Base-by-base conservation (phyloP, 345 rosid genomes). In the Lepidium sativum region DNA sequence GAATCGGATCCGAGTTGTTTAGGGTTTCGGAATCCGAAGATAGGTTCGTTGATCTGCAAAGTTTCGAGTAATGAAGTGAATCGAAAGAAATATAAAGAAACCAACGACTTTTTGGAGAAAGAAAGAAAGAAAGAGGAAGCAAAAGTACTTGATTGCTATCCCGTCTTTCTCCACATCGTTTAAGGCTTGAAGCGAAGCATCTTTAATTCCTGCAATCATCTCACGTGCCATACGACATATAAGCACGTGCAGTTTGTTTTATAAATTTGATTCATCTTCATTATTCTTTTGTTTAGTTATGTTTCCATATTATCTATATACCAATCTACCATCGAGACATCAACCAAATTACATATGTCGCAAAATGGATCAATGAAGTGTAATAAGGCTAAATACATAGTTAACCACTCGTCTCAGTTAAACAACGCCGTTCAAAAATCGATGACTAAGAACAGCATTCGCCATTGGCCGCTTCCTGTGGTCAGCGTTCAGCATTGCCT, bases 401-500 rank as follows among this genome's bases (percentile, higher is more conserved):
- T 61, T 6, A n/a, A 29, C 37, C 43, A 18, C 45, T 38, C 41
- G 49, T 42, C n/a, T 86, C 83, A 82, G 20, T 68, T 70, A 21
- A 75, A 73, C 67, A 56, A 76, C 67, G 34, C 75, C 75, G 6
- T 69, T 82, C 74, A 87, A 39, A 80, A 92, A 92, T 15, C 79
- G 84, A 69, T 92, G 98, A 60, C 68, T 82, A 17, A 83, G 77
- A 35, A 87, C 83, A 63, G 97, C 88, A 69, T 89, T 85, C 39
- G 96, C 97, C 55, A 65, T 71, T 43, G 98, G 97, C 8, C 98
- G 82, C 40, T 92, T 86, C 32, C 83, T 77, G 44, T 79, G 84
- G 71, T 92, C 89, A 0, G 88, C 83, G 72, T 80, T 79, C 76
- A 92, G 74, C 98, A 92, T 89, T 50, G 86, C 88, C 98, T 92